Conservation (phyloP, 2,329 filamentous ascomycete genomes). For the Aspergillus alliaceus region DNA sequence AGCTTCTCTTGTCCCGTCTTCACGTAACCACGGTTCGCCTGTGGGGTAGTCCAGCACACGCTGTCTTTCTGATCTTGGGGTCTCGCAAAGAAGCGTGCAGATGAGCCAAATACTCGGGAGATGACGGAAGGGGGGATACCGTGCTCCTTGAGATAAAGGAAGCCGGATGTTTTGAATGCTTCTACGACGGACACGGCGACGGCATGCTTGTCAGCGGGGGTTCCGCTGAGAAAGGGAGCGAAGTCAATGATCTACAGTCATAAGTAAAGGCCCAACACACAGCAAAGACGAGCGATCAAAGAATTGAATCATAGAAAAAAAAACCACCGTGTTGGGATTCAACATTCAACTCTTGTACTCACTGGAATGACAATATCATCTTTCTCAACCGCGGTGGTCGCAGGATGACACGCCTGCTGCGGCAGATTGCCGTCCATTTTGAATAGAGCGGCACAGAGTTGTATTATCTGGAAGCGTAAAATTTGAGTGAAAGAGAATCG, state of each 20-base stretch:
- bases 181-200: slow-evolving; percentile 71
- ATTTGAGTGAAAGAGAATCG: not conserved
- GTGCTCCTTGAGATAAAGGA: slow-evolving; percentile 84
- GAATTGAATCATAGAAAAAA: not conserved
- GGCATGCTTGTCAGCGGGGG: slow-evolving; percentile 58
- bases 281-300: not conserved
- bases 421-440: slow-evolving; percentile 18
- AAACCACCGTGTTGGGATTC: not conserved
- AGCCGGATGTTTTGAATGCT: slow-evolving; percentile 83
- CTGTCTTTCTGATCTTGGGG: slow-evolving; percentile 62
- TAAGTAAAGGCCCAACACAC: not conserved
- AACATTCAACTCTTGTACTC: slow-evolving; percentile 9
- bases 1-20: slow-evolving; percentile 72
- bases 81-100: slow-evolving; percentile 70
- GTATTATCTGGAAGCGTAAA: not conserved
- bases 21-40: slow-evolving; percentile 73
- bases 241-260: slow-evolving; percentile 72
- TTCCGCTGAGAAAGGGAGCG: slow-evolving; percentile 66
- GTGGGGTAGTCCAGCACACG: slow-evolving; percentile 69
- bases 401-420: slow-evolving; percentile 20
- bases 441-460: not conserved
- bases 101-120: slow-evolving; percentile 63
- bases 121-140: slow-evolving; percentile 64
- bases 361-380: slow-evolving; percentile 47
- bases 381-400: slow-evolving; percentile 40